phyloP scores from a whole-genome alignment of 768 basidiomycete genomes.

The Ramaria rubella region DNA sequence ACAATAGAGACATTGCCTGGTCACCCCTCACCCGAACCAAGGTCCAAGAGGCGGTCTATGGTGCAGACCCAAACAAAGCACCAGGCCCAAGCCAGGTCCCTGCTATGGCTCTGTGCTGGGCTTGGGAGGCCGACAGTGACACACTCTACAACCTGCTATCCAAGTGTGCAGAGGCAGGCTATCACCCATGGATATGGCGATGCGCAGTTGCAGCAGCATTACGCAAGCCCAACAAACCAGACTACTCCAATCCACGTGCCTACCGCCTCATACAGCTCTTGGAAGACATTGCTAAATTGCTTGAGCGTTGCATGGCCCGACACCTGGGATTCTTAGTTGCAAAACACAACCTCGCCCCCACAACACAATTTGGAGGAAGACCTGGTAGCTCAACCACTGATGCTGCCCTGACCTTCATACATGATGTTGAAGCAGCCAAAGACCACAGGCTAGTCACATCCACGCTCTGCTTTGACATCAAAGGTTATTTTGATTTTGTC shows the following conservation, averaged over 20 bases:
- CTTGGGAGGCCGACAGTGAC: neutral
- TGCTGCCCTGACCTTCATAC: conserved; percentile 15
- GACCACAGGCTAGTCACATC: conserved; percentile 19
- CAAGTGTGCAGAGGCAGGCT: neutral
- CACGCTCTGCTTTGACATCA: conserved; percentile 16
- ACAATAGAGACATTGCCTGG: conserved; percentile 10
- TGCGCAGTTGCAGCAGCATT: conserved; percentile 28
- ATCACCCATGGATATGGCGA: conserved; percentile 17
- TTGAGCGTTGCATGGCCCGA: conserved; percentile 11
- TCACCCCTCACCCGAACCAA: conserved; percentile 20
- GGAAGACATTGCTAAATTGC: conserved; percentile 29
- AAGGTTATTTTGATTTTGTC: conserved; percentile 18
- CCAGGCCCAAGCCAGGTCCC: conserved; percentile 13
- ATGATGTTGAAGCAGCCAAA: conserved; percentile 16
- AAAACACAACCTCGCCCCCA: conserved; percentile 21
- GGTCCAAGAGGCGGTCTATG: conserved; percentile 13
- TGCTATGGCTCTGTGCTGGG: neutral
- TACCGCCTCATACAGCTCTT: conserved; percentile 32
- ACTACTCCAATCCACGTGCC: conserved; percentile 29
- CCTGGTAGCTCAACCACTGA: conserved; percentile 12
- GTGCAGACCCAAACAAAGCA: conserved; percentile 17
- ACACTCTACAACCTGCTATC: neutral
- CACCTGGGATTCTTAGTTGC: conserved; percentile 21
- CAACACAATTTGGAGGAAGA: conserved; percentile 24
- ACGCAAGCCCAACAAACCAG: conserved; percentile 30